Evolutionary conservation across 345 rosid genomes (phyloP).

Genomic region (Nasturtium officinale): DNA sequence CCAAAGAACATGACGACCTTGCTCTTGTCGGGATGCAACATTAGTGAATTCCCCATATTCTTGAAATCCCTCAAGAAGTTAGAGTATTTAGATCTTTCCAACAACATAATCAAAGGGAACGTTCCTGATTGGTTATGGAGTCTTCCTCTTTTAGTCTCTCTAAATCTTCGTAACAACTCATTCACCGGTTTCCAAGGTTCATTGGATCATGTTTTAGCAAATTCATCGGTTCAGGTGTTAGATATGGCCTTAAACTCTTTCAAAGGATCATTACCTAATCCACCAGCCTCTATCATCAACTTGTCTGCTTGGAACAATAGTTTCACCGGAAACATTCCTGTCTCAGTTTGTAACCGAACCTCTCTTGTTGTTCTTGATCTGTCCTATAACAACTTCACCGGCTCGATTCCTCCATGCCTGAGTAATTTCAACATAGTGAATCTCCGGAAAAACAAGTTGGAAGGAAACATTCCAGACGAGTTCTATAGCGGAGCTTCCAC

Average conservation of each 20-base stretch:
- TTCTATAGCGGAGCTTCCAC: conserved; percentile 12
- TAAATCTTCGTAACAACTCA: conserved; percentile 11
- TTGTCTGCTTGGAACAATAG: conserved; percentile 40
- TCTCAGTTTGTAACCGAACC: conserved; percentile 33
- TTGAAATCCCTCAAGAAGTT: conserved; percentile 5
- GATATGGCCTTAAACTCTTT: conserved; percentile 31
- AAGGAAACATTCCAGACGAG: conserved; percentile 31
- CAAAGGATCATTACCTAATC: conserved; percentile 32
- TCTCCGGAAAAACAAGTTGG: conserved; percentile 37
- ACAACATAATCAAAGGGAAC: conserved; percentile 18
- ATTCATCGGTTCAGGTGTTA: conserved; percentile 21
- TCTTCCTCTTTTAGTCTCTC: conserved; percentile 10
- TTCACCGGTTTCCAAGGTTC: conserved; percentile 21
- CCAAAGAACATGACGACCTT: background rate
- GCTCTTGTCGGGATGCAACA: conserved; percentile 7
- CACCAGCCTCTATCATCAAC: conserved; percentile 29
- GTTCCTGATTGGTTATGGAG: conserved; percentile 32
- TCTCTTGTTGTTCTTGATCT: conserved; percentile 28
- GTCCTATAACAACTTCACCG: conserved; percentile 34
- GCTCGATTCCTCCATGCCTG: conserved; percentile 32
- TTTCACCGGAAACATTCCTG: conserved; percentile 34
- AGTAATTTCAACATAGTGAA: conserved; percentile 27
- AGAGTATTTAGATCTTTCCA: conserved; percentile 3
- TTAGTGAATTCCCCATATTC: conserved; percentile 1
- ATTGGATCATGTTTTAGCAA: conserved; percentile 5